Base-by-base conservation (phyloP, 2,329 filamentous ascomycete genomes). In the Sclerotinia spermophila region DNA sequence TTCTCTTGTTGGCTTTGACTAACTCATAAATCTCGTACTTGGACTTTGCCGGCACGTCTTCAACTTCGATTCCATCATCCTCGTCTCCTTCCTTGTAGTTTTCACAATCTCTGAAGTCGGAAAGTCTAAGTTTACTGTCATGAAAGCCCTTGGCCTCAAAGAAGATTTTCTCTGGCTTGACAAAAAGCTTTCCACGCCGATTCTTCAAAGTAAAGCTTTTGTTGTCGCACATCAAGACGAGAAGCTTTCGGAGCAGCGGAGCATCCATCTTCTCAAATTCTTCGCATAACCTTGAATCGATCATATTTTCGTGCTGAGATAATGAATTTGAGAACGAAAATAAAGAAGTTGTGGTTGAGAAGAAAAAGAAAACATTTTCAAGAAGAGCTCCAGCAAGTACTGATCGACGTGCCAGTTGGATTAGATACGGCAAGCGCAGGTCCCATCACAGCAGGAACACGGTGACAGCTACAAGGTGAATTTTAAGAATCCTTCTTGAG, bases 251-350 rank as follows among this genome's bases (percentile, higher is more conserved):
- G 21, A 53, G 45, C 33, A 40, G 45, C 24, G 33, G 44, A 35
- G 61, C 61, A 51, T 51, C 61, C 44, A 64, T 38, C 44, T 64
- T 64, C 30, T 64, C 61, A 1, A 64, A 51, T 38, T 64, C 44
- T 38, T 64, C 44, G 6, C 10, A 5, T 21, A 64, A 27, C 21
- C 61, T 64, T 38, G 44, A 38, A 44, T 64, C 61, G 7, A 48
- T 17, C 44, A 64, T 64, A 19, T 64, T 64, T n/a, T 17, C 8
- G 13, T 4, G 30, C 30, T 17, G n/a, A 6, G 1, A 38, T 38
- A 3, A 21, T 15, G 21, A n/a, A 3, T 15, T 15, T 17, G 21
- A n/a, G 33, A 11, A 17, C 13, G 2, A 17, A n/a, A n/a, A n/a
- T 19, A n/a, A 5, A 11, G n/a, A 48, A 35, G 6, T n/a, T 21